These are phyloP conservation scores for Kwoniella pini DNA, from an alignment of 768 basidiomycete species.

Conservation along the genomic window DNA sequence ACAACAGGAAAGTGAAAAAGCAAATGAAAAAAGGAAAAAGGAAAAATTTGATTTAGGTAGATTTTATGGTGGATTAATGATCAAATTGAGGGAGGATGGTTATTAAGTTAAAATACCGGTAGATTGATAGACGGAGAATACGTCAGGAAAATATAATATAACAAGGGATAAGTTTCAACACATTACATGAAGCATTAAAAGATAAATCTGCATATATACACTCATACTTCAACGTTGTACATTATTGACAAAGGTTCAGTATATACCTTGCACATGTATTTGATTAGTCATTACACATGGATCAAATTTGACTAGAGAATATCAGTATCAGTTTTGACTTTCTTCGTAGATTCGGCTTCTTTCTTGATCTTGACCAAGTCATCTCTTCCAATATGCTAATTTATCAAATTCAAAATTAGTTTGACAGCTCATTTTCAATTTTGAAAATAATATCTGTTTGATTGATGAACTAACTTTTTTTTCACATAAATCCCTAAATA, in stretches of 20 bases:
- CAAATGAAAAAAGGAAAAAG: constrained; percentile 35
- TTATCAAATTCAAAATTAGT: too few relatives aligned
- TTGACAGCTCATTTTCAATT: neutral
- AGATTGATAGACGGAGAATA: neutral
- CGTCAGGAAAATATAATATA: neutral
- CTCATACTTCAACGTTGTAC: neutral
- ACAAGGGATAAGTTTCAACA: too few relatives aligned
- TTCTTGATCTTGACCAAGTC: constrained; percentile 8
- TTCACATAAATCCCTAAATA: constrained; percentile 29
- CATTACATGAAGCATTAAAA: too few relatives aligned
- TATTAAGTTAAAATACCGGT: constrained; percentile 63
- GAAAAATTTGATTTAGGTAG: constrained; percentile 76
- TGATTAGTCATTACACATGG: too few relatives aligned
- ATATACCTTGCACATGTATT: too few relatives aligned
- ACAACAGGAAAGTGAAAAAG: constrained; percentile 14
- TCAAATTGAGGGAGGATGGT: constrained; percentile 91
- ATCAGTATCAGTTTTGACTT: too few relatives aligned
- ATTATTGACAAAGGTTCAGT: neutral
- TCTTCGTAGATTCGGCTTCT: constrained; percentile 4
- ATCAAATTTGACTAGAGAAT: too few relatives aligned
- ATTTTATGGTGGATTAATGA: constrained; percentile 83
- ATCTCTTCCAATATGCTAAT: constrained; percentile 4
- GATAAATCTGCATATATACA: too few relatives aligned
- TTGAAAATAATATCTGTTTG: too few relatives aligned
- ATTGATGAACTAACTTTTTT: constrained; percentile 18